Conservation (phyloP, 805 yeast species). For the Starmerella vaccinii region DNA sequence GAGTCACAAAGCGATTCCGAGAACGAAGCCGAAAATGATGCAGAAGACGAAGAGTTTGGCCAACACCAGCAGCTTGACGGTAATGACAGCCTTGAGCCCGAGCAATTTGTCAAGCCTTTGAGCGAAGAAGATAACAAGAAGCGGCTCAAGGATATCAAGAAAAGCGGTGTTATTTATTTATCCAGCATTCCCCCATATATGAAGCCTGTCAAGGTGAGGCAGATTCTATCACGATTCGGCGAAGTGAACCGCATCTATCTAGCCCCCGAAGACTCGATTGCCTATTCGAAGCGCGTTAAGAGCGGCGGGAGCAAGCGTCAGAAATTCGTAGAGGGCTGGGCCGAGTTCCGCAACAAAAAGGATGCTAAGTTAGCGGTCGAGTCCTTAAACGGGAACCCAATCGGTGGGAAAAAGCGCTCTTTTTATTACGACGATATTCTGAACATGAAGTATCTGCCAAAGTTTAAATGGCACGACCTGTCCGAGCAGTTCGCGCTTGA, state of each 20-base stretch:
- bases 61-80: conserved; percentile 21
- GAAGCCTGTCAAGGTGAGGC: conserved; percentile 87
- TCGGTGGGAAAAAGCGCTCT: conserved; percentile 86
- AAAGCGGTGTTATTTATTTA: conserved; percentile 86
- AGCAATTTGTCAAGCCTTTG: conserved; percentile 19
- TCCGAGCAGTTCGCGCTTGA: conserved; percentile 89
- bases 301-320: conserved; percentile 87
- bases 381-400: conserved; percentile 74
- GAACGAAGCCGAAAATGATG: background rate
- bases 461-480: conserved; percentile 90
- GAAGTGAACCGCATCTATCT: conserved; percentile 75
- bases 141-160: conserved; percentile 41
- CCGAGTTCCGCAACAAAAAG: conserved; percentile 70
- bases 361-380: conserved; percentile 83
- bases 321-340: conserved; percentile 93
- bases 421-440: conserved; percentile 90
- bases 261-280: conserved; percentile 69
- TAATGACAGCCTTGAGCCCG: conserved; percentile 21
- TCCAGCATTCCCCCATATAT: conserved; percentile 91
- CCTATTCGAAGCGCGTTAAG: conserved; percentile 57
- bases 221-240: conserved; percentile 72
- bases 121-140: conserved; percentile 31
- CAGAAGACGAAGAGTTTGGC: conserved; percentile 19
- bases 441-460: conserved; percentile 78
- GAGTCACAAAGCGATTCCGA: conserved; percentile 7